These are phyloP conservation scores for Pichia cactophila DNA, from an alignment of 1,139 yeast species.

Conservation along the genomic window DNA sequence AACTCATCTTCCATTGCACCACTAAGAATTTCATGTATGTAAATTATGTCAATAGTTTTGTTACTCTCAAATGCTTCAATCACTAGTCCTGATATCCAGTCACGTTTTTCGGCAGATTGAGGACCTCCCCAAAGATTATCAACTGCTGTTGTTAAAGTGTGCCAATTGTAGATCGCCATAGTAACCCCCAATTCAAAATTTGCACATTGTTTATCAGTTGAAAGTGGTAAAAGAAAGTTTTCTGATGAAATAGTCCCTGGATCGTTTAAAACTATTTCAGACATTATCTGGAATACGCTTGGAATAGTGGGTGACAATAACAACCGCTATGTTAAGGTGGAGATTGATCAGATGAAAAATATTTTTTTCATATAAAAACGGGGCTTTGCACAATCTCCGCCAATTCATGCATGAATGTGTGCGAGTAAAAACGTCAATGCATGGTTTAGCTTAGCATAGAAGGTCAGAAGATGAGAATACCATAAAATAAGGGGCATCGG, in stretches of 20 bases:
- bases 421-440: background rate
- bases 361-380: background rate
- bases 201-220: constrained; percentile 63
- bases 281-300: background rate
- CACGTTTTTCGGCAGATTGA: constrained; percentile 82
- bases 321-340: no score
- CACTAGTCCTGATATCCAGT: constrained; percentile 84
- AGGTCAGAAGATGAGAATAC: background rate
- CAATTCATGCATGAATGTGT: no score
- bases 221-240: constrained; percentile 38
- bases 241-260: constrained; percentile 29
- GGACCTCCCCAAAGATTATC: constrained; percentile 97
- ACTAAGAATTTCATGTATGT: constrained; percentile 76
- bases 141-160: constrained; percentile 83
- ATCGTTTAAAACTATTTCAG: constrained; percentile 25
- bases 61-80: constrained; percentile 66
- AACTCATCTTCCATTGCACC: constrained; percentile 95
- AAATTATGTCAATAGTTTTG: constrained; percentile 60
- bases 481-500: background rate
- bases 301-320: no score
- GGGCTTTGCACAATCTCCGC: background rate
- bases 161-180: constrained; percentile 86
- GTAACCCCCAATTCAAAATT: constrained; percentile 92
- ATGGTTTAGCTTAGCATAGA: background rate
- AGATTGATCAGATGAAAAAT: no score